Percentiles rank a stretch among this genome's conserved stretches.
Conservation (phyloP, 306 rosid genomes). For the Purshia tridentata region DNA sequence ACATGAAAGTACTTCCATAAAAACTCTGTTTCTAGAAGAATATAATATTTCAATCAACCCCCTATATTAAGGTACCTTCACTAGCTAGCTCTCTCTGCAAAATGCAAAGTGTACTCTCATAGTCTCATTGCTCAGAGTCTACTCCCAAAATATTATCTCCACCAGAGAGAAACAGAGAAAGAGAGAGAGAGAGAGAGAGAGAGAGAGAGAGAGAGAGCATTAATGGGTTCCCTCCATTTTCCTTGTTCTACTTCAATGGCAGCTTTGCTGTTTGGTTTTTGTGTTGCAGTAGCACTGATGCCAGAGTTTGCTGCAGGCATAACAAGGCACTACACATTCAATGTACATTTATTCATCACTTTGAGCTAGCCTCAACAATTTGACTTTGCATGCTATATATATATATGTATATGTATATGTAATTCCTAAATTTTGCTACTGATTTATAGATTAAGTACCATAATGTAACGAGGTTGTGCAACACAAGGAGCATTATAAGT, state of each 20-base stretch:
- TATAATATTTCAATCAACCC: neutral
- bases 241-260: conserved; percentile 35
- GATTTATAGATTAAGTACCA: conserved; percentile 48
- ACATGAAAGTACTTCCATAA: neutral
- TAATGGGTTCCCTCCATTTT: conserved; percentile 32
- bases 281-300: conserved; percentile 20
- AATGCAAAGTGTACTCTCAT: conserved; percentile 7
- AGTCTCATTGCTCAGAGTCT: neutral
- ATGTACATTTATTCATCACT: conserved; percentile 36
- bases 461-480: conserved; percentile 61
- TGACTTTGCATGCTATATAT: neutral
- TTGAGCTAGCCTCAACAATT: neutral
- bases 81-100: neutral
- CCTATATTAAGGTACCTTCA: conserved; percentile 11
- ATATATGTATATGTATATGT: no score
- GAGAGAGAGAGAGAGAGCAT: neutral
- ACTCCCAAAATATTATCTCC: neutral
- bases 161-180: neutral
- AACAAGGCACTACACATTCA: conserved; percentile 76
- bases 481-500: conserved; percentile 59
- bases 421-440: neutral
- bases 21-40: neutral
- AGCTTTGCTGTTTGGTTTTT: conserved; percentile 39
- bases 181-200: conserved; percentile 13
- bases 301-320: conserved; percentile 48